These are phyloP conservation scores for Clitopilus passeckerianus DNA, from an alignment of 768 basidiomycete species.

Conservation along the genomic window DNA sequence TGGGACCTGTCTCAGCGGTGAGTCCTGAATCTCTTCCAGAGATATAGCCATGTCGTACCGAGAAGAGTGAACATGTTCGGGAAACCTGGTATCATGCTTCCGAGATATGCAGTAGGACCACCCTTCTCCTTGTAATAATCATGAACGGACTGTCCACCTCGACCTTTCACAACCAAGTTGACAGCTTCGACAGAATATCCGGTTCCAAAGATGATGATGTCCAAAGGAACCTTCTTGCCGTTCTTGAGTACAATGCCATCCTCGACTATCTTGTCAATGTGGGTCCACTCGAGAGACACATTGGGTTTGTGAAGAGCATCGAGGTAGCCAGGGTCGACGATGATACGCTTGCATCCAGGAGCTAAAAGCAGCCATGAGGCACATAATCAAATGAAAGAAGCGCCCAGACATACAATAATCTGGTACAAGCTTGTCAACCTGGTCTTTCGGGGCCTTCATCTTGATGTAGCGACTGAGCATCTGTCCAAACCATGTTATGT, in stretches of 20 bases:
- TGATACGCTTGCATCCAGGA: constrained; percentile 60
- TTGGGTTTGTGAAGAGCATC: constrained; percentile 47
- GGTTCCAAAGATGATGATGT: constrained; percentile 56
- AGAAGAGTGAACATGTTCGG: constrained; percentile 47
- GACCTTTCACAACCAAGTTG: constrained; percentile 35
- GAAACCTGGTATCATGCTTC: constrained; percentile 49
- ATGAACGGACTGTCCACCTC: constrained; percentile 30
- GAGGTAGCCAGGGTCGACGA: constrained; percentile 57
- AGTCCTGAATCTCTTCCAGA: neutral
- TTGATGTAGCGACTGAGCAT: constrained; percentile 39
- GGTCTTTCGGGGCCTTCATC: constrained; percentile 41
- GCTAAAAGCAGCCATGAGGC: constrained; percentile 23
- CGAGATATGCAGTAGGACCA: constrained; percentile 49
- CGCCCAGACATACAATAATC: constrained; percentile 35
- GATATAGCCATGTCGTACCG: constrained; percentile 22
- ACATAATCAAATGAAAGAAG: neutral
- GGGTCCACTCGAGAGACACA: constrained; percentile 44
- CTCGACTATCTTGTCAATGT: constrained; percentile 41
- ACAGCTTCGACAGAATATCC: constrained; percentile 42
- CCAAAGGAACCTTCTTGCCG: constrained; percentile 44
- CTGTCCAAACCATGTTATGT: constrained; percentile 17
- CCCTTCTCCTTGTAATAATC: constrained; percentile 45
- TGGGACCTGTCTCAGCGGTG: constrained; percentile 35
- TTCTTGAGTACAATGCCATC: constrained; percentile 45
- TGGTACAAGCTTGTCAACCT: constrained; percentile 43